phyloP scores from a whole-genome alignment of 345 rosid genomes.

The Hibiscus trionum region DNA sequence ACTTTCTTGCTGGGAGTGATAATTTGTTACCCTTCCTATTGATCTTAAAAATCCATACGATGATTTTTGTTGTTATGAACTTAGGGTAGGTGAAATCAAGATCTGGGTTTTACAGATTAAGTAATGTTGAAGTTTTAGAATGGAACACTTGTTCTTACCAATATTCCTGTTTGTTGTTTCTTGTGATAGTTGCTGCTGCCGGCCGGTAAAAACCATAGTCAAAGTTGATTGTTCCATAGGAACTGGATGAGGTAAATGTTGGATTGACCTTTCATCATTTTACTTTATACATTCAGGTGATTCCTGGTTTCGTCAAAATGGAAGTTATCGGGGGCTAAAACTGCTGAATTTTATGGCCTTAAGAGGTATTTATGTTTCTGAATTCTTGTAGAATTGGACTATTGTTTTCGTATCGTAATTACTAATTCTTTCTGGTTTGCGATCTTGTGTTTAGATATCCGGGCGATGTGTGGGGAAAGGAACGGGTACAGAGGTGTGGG shows the following conservation, averaged over 20 bases:
- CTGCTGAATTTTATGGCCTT: slow-evolving; percentile 37
- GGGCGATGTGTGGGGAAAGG: slow-evolving; percentile 50
- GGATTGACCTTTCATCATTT: slow-evolving; percentile 1
- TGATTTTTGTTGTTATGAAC: neutral
- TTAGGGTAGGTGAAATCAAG: slow-evolving; percentile 13
- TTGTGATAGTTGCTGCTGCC: neutral
- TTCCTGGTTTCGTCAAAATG: slow-evolving; percentile 30
- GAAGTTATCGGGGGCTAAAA: slow-evolving; percentile 68
- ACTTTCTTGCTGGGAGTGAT: neutral
- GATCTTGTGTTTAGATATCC: slow-evolving; percentile 21
- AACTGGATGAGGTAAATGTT: neutral
- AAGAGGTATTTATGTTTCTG: slow-evolving; percentile 29
- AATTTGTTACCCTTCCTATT: too few species aligned
- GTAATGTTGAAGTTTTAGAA: too few species aligned
- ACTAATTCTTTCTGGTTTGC: neutral
- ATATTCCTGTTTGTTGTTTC: neutral
- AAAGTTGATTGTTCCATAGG: neutral
- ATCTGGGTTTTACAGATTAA: slow-evolving; percentile 9
- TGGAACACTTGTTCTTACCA: too few species aligned
- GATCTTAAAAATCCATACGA: too few species aligned
- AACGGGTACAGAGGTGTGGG: slow-evolving; percentile 22
- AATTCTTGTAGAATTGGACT: neutral
- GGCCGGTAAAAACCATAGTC: neutral
- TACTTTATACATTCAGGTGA: slow-evolving; percentile 20
- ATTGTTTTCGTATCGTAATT: neutral